Conservation (phyloP, 805 yeast genomes). For the Myxozyma sirexii region DNA sequence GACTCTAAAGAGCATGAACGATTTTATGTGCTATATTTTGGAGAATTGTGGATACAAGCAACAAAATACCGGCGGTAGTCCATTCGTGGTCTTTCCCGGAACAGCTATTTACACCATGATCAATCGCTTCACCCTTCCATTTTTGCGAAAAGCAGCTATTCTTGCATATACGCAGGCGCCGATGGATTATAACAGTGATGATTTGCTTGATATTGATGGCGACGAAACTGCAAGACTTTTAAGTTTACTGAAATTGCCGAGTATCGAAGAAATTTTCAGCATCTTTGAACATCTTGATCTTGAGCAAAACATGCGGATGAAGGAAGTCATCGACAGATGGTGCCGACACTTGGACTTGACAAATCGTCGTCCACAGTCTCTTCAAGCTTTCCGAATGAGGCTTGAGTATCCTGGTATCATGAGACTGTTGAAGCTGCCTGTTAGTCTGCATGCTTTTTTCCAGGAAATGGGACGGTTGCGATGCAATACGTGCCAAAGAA, state of each 20-base stretch:
- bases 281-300: neutral
- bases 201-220: conserved; percentile 32
- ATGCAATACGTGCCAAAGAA: conserved; percentile 43
- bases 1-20: conserved; percentile 1
- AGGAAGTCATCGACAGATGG: conserved; percentile 26
- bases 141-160: conserved; percentile 63
- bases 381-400: conserved; percentile 5
- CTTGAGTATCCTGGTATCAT: conserved; percentile 62
- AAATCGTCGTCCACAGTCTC: conserved; percentile 20
- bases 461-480: conserved; percentile 47
- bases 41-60: conserved; percentile 6
- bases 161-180: conserved; percentile 59
- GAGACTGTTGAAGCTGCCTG: conserved; percentile 66
- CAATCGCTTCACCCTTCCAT: conserved; percentile 55
- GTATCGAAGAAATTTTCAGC: conserved; percentile 12
- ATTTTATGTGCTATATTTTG: conserved; percentile 8
- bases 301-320: conserved; percentile 12
- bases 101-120: conserved; percentile 19
- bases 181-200: conserved; percentile 44
- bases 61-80: neutral
- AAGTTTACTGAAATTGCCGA: conserved; percentile 50
- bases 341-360: conserved; percentile 26
- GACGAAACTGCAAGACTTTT: conserved; percentile 62
- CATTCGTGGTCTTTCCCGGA: conserved; percentile 2
- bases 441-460: conserved; percentile 67